Evolutionary conservation across 2,329 filamentous ascomycete genomes (phyloP).

Genomic region (Raffaelea albimanens): DNA sequence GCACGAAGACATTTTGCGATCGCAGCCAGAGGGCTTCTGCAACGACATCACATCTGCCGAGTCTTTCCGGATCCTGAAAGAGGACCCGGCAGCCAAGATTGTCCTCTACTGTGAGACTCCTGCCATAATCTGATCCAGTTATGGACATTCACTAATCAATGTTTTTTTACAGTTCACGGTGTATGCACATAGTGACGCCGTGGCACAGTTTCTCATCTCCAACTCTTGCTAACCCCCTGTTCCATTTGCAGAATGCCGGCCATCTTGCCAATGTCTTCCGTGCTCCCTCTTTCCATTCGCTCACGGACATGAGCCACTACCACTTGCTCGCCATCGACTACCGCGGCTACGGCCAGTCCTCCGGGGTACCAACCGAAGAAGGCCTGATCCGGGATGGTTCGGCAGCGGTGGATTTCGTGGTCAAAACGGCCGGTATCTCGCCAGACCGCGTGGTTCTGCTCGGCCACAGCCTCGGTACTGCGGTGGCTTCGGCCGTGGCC

Average conservation of each 20-base stretch:
- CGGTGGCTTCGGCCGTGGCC: constrained; percentile 65
- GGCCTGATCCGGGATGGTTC: constrained; percentile 75
- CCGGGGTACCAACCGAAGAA: constrained; percentile 68
- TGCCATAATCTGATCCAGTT: background rate
- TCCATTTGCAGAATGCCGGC: constrained; percentile 65
- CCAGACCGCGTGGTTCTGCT: constrained; percentile 67
- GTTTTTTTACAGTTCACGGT: constrained; percentile 45
- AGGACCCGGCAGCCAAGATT: constrained; percentile 53
- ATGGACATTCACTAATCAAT: constrained; percentile 8
- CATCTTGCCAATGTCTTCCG: constrained; percentile 73
- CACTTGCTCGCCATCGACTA: constrained; percentile 89
- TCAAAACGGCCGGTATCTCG: constrained; percentile 54
- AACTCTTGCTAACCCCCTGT: background rate
- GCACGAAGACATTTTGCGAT: constrained; percentile 54
- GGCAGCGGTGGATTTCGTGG: constrained; percentile 62
- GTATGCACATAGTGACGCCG: constrained; percentile 30
- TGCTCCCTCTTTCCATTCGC: constrained; percentile 65
- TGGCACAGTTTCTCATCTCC: background rate
- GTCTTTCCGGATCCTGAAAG: constrained; percentile 51
- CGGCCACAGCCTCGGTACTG: constrained; percentile 84
- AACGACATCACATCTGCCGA: constrained; percentile 45
- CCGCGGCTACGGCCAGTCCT: constrained; percentile 75
- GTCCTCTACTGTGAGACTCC: constrained; percentile 51
- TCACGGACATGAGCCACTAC: constrained; percentile 63
- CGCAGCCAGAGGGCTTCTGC: constrained; percentile 38